Evolutionary conservation across 305 asterid genomes (phyloP), one percentile per base, ranked within the genome.

Genomic region (Fraxinus albicans): DNA sequence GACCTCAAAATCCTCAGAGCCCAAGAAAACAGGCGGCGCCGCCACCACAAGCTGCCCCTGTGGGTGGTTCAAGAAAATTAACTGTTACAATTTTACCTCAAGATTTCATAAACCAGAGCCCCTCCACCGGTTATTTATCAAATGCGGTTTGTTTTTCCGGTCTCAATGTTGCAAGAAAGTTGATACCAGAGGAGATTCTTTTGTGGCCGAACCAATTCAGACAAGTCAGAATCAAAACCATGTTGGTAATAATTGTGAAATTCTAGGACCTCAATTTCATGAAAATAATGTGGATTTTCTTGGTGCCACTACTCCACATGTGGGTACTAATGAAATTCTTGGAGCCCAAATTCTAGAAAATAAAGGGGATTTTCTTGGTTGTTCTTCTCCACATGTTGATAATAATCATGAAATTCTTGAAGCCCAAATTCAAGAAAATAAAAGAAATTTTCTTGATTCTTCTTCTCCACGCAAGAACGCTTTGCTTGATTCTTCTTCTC

Each of bases 391-490:
- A 27, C 35, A 9, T 67, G 35, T 67, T 25, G 73, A 25, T 25
- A 27, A 25, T 25, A 27, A 67, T 67, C 31, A 63, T 0, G 74
- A 67, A 27, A 27, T 67, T 27, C 17, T 25, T 67, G 73, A 9
- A 67, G 36, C n/a, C 74, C 74, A 67, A 27, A 67, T 67, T 67
- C 73, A 27, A 67, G 73, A 67, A 67, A 27, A 25, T 27, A 67
- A 23, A 77, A 13, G 83, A 79, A 27, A 34, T 29, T 58, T 76
- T 3, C 42, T 31, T 15, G 19, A 70, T 33, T 53, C 47, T 40
- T 31, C 86, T 69, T 42, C 85, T 42, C 90, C 88, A 17, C 91
- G 89, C 0, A 81, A 82, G 35, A 84, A 86, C 65, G 90, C 92
- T 1, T 82, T 89, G 1, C 27, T 25, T 25, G 27, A 25, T 25